Percentiles rank a stretch among this genome's conserved stretches.
Conservation (phyloP, 2,329 filamentous ascomycete species). For the Coniella vitis region DNA sequence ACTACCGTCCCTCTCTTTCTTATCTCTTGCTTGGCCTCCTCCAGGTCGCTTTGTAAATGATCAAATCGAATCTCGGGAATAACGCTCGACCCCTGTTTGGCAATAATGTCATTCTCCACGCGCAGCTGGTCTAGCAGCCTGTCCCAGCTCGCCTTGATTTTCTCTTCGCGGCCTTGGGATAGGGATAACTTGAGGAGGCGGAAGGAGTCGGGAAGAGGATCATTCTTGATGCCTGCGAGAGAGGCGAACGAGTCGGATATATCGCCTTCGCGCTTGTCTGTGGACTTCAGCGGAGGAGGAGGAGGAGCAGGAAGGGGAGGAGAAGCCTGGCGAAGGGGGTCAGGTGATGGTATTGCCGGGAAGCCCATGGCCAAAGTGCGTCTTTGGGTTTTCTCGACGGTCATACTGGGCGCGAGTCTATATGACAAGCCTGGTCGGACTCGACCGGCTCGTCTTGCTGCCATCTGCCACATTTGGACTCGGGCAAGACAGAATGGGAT, state of each 20-base stretch:
- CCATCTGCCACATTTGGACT: not conserved
- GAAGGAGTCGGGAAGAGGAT: constrained; percentile 48
- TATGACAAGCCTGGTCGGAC: too few relatives aligned
- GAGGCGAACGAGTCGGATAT: constrained; percentile 58
- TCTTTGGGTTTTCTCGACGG: not conserved
- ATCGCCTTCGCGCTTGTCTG: constrained; percentile 53
- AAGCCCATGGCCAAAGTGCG: constrained; percentile 16
- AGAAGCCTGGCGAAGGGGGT: too few relatives aligned
- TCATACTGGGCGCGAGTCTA: not conserved
- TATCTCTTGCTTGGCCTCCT: constrained; percentile 40
- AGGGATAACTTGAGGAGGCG: constrained; percentile 49
- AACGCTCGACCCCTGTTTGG: constrained; percentile 35
- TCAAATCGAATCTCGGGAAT: constrained; percentile 47
- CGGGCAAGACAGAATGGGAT: not conserved
- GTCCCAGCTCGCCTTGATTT: constrained; percentile 42
- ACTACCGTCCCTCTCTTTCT: constrained; percentile 56
- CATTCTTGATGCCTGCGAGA: constrained; percentile 39
- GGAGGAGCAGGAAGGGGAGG: too few relatives aligned
- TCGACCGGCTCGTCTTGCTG: not conserved
- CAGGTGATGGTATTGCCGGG: too few relatives aligned
- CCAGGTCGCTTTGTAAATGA: constrained; percentile 34
- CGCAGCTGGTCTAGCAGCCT: constrained; percentile 38
- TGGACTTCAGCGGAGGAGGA: too few relatives aligned
- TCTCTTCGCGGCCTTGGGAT: constrained; percentile 40
- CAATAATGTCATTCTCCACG: constrained; percentile 42